Evolutionary conservation across 164 flowering plant species (phyloP).

Genomic region (Nymphaea colorata): DNA sequence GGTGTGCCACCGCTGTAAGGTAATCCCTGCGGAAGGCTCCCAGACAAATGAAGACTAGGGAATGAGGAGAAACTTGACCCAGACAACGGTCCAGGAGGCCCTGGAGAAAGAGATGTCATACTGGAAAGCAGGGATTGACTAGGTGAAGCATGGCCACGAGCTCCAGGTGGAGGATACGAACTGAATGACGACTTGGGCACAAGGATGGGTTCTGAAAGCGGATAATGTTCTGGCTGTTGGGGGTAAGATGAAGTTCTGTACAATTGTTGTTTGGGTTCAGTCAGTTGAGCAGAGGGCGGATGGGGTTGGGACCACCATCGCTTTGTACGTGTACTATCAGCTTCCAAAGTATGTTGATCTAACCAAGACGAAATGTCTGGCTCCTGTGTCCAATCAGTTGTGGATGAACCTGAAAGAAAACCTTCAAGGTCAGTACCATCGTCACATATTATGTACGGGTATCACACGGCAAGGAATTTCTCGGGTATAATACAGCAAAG

Average conservation of each 20-base stretch:
- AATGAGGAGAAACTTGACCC: not conserved
- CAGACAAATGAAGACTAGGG: conserved; percentile 17
- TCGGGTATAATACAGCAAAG: too few relatives aligned
- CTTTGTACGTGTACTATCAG: conserved; percentile 34
- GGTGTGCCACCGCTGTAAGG: conserved; percentile 34
- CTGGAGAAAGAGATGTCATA: conserved; percentile 23
- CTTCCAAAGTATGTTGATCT: conserved; percentile 29
- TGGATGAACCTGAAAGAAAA: conserved; percentile 45
- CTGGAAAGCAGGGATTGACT: conserved; percentile 20
- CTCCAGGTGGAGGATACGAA: conserved; percentile 45
- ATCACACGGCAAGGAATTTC: too few relatives aligned
- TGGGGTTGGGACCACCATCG: conserved; percentile 59
- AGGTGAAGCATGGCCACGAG: conserved; percentile 31
- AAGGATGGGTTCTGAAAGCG: conserved; percentile 31
- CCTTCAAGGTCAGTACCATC: not conserved
- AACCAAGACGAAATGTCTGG: conserved; percentile 33
- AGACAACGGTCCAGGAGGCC: conserved; percentile 25
- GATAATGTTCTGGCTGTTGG: conserved; percentile 13
- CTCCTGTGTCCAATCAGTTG: conserved; percentile 46
- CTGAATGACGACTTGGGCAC: conserved; percentile 38
- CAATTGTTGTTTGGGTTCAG: conserved; percentile 26
- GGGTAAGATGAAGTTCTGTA: conserved; percentile 1
- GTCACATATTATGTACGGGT: too few relatives aligned
- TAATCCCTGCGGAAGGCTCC: conserved; percentile 26
- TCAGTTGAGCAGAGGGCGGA: conserved; percentile 17